Percentiles rank a stretch among this genome's conserved stretches.
phyloP scores from a whole-genome alignment of 108 stramenopile species.

The Skeletonema potamos region DNA sequence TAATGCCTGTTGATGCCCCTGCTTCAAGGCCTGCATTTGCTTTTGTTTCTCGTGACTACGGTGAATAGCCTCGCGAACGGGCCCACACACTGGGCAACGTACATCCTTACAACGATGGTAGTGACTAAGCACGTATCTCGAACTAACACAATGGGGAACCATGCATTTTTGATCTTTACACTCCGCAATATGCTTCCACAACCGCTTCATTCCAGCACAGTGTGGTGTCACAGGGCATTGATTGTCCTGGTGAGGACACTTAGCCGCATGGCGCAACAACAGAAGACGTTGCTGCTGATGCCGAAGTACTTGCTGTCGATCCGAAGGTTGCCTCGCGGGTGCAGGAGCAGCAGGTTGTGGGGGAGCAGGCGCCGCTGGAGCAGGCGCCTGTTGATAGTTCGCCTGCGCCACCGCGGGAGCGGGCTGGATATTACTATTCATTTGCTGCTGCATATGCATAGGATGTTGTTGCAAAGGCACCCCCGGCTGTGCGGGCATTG shows the following conservation, averaged over 20 bases:
- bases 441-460: slow-evolving; percentile 55
- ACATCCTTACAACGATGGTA: slow-evolving; percentile 98
- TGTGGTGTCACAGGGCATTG: slow-evolving; percentile 96
- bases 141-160: slow-evolving; percentile 97
- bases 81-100: slow-evolving; percentile 98
- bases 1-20: slow-evolving; percentile 75
- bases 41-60: slow-evolving; percentile 93
- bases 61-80: slow-evolving; percentile 97
- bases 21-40: slow-evolving; percentile 88
- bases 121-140: slow-evolving; percentile 97
- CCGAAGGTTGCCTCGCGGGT: slow-evolving; percentile 55
- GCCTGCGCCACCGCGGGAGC: slow-evolving; percentile 33
- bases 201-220: slow-evolving; percentile 97
- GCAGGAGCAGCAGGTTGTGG: slow-evolving; percentile 25
- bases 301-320: slow-evolving; percentile 93
- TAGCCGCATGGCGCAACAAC: slow-evolving; percentile 96
- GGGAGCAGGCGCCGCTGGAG: slow-evolving; percentile 32
- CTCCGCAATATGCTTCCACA: slow-evolving; percentile 99
- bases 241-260: slow-evolving; percentile 95
- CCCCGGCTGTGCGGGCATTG: slow-evolving; percentile 12
- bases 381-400: slow-evolving; percentile 34
- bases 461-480: slow-evolving; percentile 42
- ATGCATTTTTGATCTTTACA: slow-evolving; percentile 98
- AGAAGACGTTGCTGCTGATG: slow-evolving; percentile 99
- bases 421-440: slow-evolving; percentile 70